Evolutionary conservation across 192 early-diverging fungal genomes (phyloP).

Genomic region (Gryganskiella cystojenkinii): DNA sequence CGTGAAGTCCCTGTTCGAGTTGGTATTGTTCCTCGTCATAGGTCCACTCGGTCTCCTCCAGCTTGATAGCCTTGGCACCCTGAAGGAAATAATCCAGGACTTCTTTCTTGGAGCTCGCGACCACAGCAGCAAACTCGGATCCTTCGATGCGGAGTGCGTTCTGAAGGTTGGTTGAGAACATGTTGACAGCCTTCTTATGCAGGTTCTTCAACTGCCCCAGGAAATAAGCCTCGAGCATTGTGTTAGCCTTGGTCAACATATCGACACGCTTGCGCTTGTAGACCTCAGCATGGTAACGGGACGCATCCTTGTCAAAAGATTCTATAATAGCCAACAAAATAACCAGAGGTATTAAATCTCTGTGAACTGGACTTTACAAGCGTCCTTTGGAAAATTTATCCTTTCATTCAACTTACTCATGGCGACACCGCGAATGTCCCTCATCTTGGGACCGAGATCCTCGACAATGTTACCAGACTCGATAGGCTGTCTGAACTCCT

Average conservation of each 20-base stretch:
- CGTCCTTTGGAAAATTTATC: no score
- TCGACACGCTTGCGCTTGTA: conserved; percentile 90
- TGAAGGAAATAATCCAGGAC: conserved; percentile 59
- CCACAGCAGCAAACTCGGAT: conserved; percentile 74
- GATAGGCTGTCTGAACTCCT: conserved; percentile 72
- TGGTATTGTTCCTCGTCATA: conserved; percentile 67
- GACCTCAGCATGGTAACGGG: conserved; percentile 88
- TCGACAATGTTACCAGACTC: conserved; percentile 84
- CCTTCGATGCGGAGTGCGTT: conserved; percentile 64
- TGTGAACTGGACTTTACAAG: no score
- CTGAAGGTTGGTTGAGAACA: conserved; percentile 71
- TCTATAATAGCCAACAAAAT: no score
- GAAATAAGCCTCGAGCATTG: conserved; percentile 81
- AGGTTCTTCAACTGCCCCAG: conserved; percentile 91
- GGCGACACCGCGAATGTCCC: conserved; percentile 64
- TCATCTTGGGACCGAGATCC: conserved; percentile 76
- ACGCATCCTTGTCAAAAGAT: conserved; percentile 90
- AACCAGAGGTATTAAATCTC: no score
- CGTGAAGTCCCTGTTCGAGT: conserved; percentile 70
- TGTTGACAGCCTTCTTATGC: conserved; percentile 73
- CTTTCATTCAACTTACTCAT: conserved; percentile 51
- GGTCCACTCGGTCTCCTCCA: conserved; percentile 79
- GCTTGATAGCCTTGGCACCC: conserved; percentile 64
- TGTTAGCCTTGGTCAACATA: conserved; percentile 80
- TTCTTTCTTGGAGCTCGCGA: conserved; percentile 58